phyloP scores from a whole-genome alignment of 2,329 filamentous ascomycete genomes.

The Aureobasidium sp. region DNA sequence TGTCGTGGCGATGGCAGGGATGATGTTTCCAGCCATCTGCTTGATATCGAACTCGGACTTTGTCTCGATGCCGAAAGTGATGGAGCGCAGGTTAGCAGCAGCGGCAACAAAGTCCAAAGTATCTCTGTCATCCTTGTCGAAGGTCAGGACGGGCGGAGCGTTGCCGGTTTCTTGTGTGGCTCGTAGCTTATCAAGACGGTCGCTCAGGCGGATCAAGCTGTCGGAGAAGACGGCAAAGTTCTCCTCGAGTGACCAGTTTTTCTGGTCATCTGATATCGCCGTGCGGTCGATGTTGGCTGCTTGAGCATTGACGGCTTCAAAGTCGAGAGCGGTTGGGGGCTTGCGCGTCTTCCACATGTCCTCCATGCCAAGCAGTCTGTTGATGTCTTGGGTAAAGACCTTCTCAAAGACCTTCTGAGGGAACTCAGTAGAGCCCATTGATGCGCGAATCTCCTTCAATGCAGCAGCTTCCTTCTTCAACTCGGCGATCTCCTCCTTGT shows the following conservation, averaged over 20 bases:
- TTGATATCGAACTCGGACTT: constrained; percentile 96
- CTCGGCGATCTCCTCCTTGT: constrained; percentile 81
- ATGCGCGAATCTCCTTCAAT: constrained; percentile 71
- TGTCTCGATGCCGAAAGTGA: constrained; percentile 78
- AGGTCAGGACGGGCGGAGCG: constrained; percentile 60
- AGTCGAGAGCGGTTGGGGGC: constrained; percentile 66
- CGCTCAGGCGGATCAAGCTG: constrained; percentile 70
- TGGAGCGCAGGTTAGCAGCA: constrained; percentile 80
- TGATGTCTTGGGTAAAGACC: constrained; percentile 80
- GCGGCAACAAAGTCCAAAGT: constrained; percentile 91
- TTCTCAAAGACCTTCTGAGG: constrained; percentile 80
- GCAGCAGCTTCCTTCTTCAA: constrained; percentile 76
- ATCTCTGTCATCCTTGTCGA: constrained; percentile 95
- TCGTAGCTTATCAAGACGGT: constrained; percentile 61
- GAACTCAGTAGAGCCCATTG: constrained; percentile 74
- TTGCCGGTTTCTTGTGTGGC: constrained; percentile 43
- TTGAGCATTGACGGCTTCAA: constrained; percentile 44
- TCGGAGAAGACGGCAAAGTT: constrained; percentile 82
- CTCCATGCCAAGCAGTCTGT: constrained; percentile 75
- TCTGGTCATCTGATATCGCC: constrained; percentile 55
- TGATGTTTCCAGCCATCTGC: constrained; percentile 98
- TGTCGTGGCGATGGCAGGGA: constrained; percentile 94
- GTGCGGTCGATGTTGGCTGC: constrained; percentile 30
- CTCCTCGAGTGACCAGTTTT: constrained; percentile 72
- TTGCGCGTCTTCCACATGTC: constrained; percentile 91